Conservation (phyloP, 495 filamentous ascomycete species). For the Penicillium bovifimosum region DNA sequence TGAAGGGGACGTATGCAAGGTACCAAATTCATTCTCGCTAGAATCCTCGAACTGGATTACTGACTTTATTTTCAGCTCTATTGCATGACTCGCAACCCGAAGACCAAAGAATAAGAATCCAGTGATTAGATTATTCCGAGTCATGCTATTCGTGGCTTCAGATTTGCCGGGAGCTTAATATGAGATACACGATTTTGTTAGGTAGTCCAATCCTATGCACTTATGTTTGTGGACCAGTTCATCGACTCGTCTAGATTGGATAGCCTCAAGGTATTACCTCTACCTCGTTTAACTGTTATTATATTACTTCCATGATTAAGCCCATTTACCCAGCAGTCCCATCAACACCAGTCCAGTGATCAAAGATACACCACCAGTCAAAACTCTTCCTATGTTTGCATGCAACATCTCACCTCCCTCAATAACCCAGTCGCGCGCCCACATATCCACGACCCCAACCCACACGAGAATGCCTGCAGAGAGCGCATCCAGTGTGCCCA, state of each 20-base stretch:
- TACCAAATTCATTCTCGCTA: slow-evolving; percentile 16
- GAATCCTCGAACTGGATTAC: not conserved
- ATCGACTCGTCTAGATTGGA: not conserved
- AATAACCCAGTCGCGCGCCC: slow-evolving; percentile 43
- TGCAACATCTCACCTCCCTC: slow-evolving; percentile 37
- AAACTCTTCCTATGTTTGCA: slow-evolving; percentile 26
- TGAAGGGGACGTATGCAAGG: slow-evolving; percentile 42
- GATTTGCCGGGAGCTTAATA: too few species aligned
- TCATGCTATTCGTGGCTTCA: too few species aligned
- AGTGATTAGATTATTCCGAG: not conserved
- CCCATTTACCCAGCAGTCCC: slow-evolving; percentile 44
- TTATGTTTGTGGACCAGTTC: not conserved
- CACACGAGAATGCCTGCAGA: slow-evolving; percentile 43
- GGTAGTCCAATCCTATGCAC: too few species aligned
- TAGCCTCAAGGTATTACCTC: not conserved
- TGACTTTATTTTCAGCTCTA: slow-evolving; percentile 16
- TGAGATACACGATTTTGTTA: too few species aligned
- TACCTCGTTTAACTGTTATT: too few species aligned
- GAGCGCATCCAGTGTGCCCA: slow-evolving; percentile 42
- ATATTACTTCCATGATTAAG: slow-evolving; percentile 14
- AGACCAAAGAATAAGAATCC: slow-evolving; percentile 10
- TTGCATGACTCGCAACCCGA: slow-evolving; percentile 23
- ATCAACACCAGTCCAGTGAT: slow-evolving; percentile 37
- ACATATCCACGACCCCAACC: slow-evolving; percentile 44
- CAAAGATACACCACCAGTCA: slow-evolving; percentile 31